Conservation (phyloP, 2,329 filamentous ascomycete genomes). For the Ceratocystis cubensis region DNA sequence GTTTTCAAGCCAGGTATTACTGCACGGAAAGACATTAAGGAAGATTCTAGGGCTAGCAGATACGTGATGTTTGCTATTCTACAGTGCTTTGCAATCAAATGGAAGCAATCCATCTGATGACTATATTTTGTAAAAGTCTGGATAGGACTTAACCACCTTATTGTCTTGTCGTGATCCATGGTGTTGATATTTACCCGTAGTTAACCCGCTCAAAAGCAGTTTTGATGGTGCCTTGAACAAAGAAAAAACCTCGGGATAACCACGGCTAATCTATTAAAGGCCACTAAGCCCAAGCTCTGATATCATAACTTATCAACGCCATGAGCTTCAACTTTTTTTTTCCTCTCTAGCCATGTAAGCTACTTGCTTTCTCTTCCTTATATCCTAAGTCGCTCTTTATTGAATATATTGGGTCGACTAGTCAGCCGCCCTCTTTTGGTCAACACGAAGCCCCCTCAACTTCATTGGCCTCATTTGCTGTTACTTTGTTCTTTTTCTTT, state of each 20-base stretch:
- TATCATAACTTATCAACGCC: conserved; percentile 8
- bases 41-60: no score
- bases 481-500: not conserved
- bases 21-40: no score
- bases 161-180: not conserved
- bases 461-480: not conserved
- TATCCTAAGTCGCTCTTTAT: conserved; percentile 6
- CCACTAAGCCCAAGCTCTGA: conserved; percentile 12
- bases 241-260: not conserved
- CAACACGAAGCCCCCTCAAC: not conserved
- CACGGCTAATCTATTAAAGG: conserved; percentile 1
- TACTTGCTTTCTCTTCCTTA: not conserved
- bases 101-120: no score
- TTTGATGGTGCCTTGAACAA: not conserved
- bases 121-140: no score
- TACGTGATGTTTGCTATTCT: no score
- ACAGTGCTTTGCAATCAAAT: no score
- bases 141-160: not conserved
- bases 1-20: no score
- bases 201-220: not conserved
- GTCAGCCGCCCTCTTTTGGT: not conserved
- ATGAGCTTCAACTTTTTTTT: conserved; percentile 7
- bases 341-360: not conserved
- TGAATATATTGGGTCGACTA: conserved; percentile 2
- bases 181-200: not conserved